Evolutionary conservation across 2,329 filamentous ascomycete species (phyloP).

Genomic region (Neospermospora avenae): DNA sequence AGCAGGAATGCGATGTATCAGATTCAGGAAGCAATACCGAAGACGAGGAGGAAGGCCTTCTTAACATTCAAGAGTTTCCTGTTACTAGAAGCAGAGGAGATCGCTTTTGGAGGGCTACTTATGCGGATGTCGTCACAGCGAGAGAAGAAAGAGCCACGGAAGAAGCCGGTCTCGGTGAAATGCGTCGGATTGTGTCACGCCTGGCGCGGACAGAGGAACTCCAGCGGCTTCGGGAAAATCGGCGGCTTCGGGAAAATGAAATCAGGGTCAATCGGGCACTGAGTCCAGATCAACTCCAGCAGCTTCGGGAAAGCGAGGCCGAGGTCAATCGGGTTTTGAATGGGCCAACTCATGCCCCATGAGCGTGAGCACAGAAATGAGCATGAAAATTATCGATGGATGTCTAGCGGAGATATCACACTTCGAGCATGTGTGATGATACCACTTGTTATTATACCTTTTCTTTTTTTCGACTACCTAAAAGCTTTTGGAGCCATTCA

Average conservation of each 20-base stretch:
- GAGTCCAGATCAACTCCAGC: conserved; percentile 76
- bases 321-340: too few relatives aligned
- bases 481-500: conserved; percentile 9
- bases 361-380: conserved; percentile 33
- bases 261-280: too few relatives aligned
- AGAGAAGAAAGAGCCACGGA: conserved; percentile 35
- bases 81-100: conserved; percentile 8
- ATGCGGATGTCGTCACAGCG: conserved; percentile 29
- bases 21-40: conserved; percentile 28
- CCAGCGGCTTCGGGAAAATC: conserved; percentile 83
- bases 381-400: not conserved
- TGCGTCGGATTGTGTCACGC: conserved; percentile 69
- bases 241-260: conserved; percentile 85
- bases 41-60: conserved; percentile 33
- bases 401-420: not conserved
- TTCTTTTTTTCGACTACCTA: conserved; percentile 10
- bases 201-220: conserved; percentile 71
- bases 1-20: conserved; percentile 32
- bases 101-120: conserved; percentile 26
- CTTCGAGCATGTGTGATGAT: conserved; percentile 8
- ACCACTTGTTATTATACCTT: conserved; percentile 18
- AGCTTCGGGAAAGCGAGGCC: conserved; percentile 88
- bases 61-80: conserved; percentile 18
- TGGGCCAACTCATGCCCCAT: conserved; percentile 51
- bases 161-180: conserved; percentile 48